Percentiles rank a stretch among this genome's conserved stretches.
phyloP scores from a whole-genome alignment of 2,329 filamentous ascomycete species.

The Exserohilum turcica region DNA sequence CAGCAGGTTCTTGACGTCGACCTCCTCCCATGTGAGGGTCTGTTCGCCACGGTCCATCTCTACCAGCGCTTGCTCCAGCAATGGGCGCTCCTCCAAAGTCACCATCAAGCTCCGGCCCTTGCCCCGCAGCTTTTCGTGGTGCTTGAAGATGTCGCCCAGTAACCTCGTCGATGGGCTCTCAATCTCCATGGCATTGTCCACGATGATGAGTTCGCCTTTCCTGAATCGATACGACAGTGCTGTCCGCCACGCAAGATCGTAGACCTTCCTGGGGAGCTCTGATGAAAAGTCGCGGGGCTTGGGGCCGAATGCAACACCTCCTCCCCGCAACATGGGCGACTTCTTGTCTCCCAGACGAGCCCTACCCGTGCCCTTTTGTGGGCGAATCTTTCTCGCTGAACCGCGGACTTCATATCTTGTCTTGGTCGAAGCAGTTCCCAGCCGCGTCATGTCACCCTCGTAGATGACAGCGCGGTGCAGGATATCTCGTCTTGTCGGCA shows the following conservation, averaged over 20 bases:
- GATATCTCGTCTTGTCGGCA: slow-evolving; percentile 88
- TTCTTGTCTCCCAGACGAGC: slow-evolving; percentile 83
- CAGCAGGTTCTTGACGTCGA: slow-evolving; percentile 94
- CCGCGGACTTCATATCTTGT: slow-evolving; percentile 77
- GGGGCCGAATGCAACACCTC: slow-evolving; percentile 89
- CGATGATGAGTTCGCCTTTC: slow-evolving; percentile 83
- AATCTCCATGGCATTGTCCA: slow-evolving; percentile 78
- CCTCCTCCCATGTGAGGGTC: slow-evolving; percentile 72
- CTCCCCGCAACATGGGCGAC: slow-evolving; percentile 80
- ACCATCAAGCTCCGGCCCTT: slow-evolving; percentile 39
- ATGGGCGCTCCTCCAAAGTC: slow-evolving; percentile 42
- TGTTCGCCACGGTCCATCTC: slow-evolving; percentile 70
- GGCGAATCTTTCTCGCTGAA: slow-evolving; percentile 77
- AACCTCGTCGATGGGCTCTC: slow-evolving; percentile 66
- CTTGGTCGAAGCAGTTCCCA: slow-evolving; percentile 69
- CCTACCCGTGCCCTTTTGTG: slow-evolving; percentile 83
- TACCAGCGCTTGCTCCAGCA: slow-evolving; percentile 70
- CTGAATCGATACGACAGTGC: slow-evolving; percentile 90
- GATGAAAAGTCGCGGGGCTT: slow-evolving; percentile 90
- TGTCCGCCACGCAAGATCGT: slow-evolving; percentile 93
- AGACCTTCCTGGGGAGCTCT: slow-evolving; percentile 82
- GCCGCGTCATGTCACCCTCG: slow-evolving; percentile 84
- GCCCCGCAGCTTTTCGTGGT: slow-evolving; percentile 61
- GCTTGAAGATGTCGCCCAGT: slow-evolving; percentile 69
- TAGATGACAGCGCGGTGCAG: slow-evolving; percentile 90